Evolutionary conservation across 108 stramenopile species (phyloP).

Genomic region (Aurantiochytrium sp.): DNA sequence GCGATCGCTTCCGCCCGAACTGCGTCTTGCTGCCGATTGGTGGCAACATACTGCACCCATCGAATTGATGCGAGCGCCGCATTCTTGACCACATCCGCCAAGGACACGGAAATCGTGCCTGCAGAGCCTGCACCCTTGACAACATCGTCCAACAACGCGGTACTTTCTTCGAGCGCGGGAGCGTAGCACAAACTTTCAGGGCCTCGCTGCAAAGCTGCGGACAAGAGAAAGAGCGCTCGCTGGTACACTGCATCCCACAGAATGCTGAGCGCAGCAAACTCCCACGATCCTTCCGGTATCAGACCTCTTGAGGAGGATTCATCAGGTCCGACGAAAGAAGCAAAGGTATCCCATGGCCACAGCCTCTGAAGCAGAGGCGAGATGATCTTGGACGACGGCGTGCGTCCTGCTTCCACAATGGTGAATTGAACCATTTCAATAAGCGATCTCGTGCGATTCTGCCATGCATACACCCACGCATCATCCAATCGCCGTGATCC

Average conservation of each 20-base stretch:
- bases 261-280: not conserved
- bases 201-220: not conserved
- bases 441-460: no score
- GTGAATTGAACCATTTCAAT: no score
- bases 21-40: not conserved
- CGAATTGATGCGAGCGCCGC: not conserved
- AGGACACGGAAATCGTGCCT: not conserved
- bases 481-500: no score
- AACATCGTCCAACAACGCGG: not conserved
- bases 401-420: no score
- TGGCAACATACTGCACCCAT: not conserved
- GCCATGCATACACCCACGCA: no score
- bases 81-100: not conserved
- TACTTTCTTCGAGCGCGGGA: not conserved
- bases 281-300: not conserved
- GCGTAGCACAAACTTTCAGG: no score
- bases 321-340: no score
- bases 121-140: not conserved
- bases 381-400: no score
- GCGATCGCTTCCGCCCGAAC: not conserved
- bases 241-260: constrained; percentile 7
- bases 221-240: not conserved
- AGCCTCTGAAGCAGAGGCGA: no score
- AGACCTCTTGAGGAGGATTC: no score
- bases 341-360: no score